phyloP scores from a whole-genome alignment of 441 rosid species.

The Gossypium davidsonii region DNA sequence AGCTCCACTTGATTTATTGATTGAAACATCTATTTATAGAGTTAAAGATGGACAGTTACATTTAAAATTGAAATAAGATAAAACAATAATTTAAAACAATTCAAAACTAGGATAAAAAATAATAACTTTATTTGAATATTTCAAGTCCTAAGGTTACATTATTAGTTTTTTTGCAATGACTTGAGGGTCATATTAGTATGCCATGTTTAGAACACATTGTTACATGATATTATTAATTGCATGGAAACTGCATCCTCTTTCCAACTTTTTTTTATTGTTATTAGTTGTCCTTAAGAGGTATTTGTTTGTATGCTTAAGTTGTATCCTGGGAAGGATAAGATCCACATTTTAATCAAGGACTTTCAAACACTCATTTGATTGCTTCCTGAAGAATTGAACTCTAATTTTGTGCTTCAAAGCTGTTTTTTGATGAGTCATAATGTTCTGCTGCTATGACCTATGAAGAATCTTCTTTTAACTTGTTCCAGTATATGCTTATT shows the following conservation, averaged over 20 bases:
- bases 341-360: neutral
- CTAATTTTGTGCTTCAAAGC: neutral
- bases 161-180: neutral
- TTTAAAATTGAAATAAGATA: no score
- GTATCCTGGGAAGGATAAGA: neutral
- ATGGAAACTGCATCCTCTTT: neutral
- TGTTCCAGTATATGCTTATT: slow-evolving; percentile 21
- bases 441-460: neutral
- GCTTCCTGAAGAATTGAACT: slow-evolving; percentile 6
- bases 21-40: no score
- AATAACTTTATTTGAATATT: no score
- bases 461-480: slow-evolving; percentile 16
- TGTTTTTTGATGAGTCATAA: slow-evolving; percentile 7
- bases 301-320: neutral
- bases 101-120: no score
- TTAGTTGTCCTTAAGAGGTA: neutral
- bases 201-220: slow-evolving; percentile 10
- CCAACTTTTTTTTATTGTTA: neutral
- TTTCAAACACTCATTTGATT: neutral
- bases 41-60: no score
- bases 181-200: neutral
- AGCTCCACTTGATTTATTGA: no score
- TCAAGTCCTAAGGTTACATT: no score
- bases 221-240: slow-evolving; percentile 9
- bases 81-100: no score